These are phyloP conservation scores for Podospora comata DNA, from an alignment of 495 filamentous ascomycete species.

Conservation along the genomic window DNA sequence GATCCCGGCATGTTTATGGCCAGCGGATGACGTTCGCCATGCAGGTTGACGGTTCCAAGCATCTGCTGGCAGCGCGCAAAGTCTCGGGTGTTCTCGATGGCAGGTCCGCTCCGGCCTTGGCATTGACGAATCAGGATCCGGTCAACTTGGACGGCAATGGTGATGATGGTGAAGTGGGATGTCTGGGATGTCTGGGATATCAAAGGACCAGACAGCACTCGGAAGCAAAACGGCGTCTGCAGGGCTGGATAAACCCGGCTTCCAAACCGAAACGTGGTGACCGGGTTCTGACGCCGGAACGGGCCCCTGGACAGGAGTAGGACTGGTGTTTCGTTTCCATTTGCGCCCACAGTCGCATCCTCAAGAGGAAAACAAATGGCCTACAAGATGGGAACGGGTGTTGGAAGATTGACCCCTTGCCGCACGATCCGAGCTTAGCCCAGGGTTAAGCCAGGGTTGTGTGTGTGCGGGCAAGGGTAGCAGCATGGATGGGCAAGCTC, in stretches of 20 bases:
- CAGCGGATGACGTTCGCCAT: neutral
- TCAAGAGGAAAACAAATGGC: neutral
- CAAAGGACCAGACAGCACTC: neutral
- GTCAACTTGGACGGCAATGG: neutral
- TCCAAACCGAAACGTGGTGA: neutral
- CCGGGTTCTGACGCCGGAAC: too few relatives aligned
- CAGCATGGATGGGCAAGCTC: too few relatives aligned
- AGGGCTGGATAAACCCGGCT: neutral
- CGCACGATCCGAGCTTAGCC: neutral
- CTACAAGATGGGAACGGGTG: neutral
- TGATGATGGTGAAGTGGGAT: neutral
- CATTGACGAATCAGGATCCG: constrained; percentile 3
- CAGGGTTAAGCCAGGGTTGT: neutral
- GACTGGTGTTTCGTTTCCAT: neutral
- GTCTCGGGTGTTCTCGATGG: neutral
- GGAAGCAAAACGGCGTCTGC: neutral
- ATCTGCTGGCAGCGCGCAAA: neutral
- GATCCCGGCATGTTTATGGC: neutral
- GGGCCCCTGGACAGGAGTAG: neutral
- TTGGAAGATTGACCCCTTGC: neutral
- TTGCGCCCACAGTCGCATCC: neutral
- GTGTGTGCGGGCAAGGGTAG: neutral
- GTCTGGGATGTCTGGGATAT: neutral
- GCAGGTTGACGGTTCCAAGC: neutral
- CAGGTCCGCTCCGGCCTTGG: neutral